Evolutionary conservation across 1,284 basidiomycete genomes (phyloP).

Genomic region (Leucoagaricus sp.): DNA sequence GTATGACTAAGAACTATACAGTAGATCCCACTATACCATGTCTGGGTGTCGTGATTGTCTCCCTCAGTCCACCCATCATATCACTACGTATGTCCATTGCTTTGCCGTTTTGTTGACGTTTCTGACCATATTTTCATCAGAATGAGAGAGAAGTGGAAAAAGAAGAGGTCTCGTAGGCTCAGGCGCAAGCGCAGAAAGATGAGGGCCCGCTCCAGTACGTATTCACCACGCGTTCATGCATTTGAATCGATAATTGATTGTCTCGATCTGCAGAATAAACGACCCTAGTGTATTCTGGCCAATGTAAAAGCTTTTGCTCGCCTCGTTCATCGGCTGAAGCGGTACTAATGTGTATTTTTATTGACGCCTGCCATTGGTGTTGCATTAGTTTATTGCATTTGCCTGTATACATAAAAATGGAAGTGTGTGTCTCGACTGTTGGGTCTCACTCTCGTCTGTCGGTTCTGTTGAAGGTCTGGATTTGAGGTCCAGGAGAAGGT

Average conservation of each 20-base stretch:
- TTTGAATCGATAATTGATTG: neutral
- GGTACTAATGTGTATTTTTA: neutral
- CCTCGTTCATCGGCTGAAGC: neutral
- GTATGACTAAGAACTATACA: conserved; percentile 50
- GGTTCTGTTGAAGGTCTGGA: neutral
- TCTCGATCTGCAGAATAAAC: conserved; percentile 16
- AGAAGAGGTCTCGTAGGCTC: conserved; percentile 86
- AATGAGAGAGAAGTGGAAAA: conserved; percentile 94
- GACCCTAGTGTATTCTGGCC: conserved; percentile 9
- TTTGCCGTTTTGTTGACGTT: neutral
- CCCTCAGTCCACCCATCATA: conserved; percentile 18
- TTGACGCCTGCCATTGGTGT: neutral
- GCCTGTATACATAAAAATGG: conserved; percentile 10
- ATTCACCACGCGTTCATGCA: conserved; percentile 3
- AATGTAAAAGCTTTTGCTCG: conserved; percentile 10
- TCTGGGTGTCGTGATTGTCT: neutral
- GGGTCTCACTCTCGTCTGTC: conserved; percentile 1
- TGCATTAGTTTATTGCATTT: neutral
- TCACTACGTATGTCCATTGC: conserved; percentile 9
- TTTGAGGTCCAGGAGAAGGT: neutral
- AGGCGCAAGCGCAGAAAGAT: conserved; percentile 89
- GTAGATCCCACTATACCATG: conserved; percentile 23
- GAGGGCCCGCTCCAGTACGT: conserved; percentile 87
- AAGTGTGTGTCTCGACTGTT: conserved; percentile 1
- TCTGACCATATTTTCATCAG: conserved; percentile 30